Base-by-base conservation (phyloP, 2,329 filamentous ascomycete species). In the Alternaria metachromatica region DNA sequence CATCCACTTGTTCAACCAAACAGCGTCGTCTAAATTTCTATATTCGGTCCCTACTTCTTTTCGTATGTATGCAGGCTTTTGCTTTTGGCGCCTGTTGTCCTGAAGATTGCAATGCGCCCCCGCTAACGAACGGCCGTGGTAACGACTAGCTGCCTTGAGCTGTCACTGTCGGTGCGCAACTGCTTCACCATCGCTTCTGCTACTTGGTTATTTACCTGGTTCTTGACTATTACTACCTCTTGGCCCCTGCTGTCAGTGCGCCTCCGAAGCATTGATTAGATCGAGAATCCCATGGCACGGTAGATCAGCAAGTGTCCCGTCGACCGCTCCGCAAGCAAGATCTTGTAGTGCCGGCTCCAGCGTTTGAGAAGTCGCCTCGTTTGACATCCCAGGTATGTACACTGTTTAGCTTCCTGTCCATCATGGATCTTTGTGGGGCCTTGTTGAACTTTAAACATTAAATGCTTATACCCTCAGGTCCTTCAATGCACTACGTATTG, bases 341-440 rank as follows among this genome's bases (percentile, higher is more conserved):
- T 73, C 73, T 72, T 30, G 64, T 76, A 75, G 75, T 78, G 76
- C 72, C 73, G 72, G 73, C 70, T 76, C 71, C 69, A 73, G 76
- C 76, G 76, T 78, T 77, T 78, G 68, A 74, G 67, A 75, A 73
- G 62, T 69, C 67, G 65, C 64, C 68, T 67, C 72, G 64, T 70
- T 69, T 70, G 64, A 70, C 72, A 61, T 54, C 60, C 66, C 66
- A 73, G 75, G 75, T 78, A 74, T 62, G 76, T 73, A 63, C 65
- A 60, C 67, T 59, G 63, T 67, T 71, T 66, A 69, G 68, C 58
- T 63, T 55, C 65, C 58, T 75, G 68, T 67, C 44, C 53, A 54
- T 50, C 23, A 57, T 55, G 28, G 53, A 30, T 64, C 56, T 46
- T 62, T 61, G 69, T 66, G 70, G 70, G 65, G 67, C 69, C 54